Conservation (phyloP, 140 eudicot genomes). For the Artemisia princeps region DNA sequence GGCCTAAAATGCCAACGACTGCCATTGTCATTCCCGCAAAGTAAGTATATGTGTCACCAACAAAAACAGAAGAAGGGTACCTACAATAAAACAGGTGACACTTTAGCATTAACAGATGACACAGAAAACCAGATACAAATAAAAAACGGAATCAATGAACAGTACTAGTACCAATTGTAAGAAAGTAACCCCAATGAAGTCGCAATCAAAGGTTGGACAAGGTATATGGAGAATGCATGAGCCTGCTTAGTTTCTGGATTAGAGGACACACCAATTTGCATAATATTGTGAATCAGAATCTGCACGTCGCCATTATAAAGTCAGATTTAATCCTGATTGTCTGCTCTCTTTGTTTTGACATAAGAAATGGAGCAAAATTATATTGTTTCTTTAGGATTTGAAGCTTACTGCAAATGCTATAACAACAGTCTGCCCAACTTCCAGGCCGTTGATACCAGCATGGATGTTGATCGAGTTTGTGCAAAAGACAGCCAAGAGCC, state of each 20-base stretch:
- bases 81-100: conserved; percentile 31
- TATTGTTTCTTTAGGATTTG: conserved; percentile 4
- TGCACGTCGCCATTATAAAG: conserved; percentile 28
- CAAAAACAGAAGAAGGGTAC: conserved; percentile 97
- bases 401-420: conserved; percentile 82
- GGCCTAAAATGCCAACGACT: conserved; percentile 93
- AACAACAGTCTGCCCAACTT: conserved; percentile 96
- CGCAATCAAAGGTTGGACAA: conserved; percentile 79
- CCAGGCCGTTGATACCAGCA: conserved; percentile 97
- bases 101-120: neutral
- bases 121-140: conserved; percentile 8
- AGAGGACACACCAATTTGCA: conserved; percentile 85
- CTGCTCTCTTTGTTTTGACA: conserved; percentile 13
- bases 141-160: neutral
- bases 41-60: conserved; percentile 92
- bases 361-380: neutral
- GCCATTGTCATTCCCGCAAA: conserved; percentile 99
- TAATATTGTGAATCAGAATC: conserved; percentile 80
- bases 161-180: conserved; percentile 69
- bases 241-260: conserved; percentile 83
- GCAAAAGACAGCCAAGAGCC: conserved; percentile 91
- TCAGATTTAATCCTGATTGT: conserved; percentile 18
- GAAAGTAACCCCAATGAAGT: conserved; percentile 89
- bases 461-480: conserved; percentile 93
- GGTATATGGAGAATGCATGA: conserved; percentile 93